Evolutionary conservation across 2,329 filamentous ascomycete genomes (phyloP), one percentile per base, ranked within the genome.

Genomic region (Orbilia blumenaviensis): DNA sequence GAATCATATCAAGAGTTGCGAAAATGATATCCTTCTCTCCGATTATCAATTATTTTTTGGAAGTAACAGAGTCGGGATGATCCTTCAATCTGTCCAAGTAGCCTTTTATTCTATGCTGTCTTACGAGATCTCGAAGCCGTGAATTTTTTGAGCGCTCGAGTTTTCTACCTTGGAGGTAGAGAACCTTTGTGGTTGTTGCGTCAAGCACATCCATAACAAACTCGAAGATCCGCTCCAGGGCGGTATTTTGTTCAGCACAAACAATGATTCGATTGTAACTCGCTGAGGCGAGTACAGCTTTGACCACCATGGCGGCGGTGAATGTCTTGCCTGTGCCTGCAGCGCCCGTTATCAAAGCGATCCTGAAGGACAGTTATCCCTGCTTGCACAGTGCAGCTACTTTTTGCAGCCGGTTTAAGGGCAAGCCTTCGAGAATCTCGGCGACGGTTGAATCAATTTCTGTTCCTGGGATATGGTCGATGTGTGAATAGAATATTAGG

Each of bases 301-400:
- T 61, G 36, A 61, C 16, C 2, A 16, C 9, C 0, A 14, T 2
- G 0, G 56, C 56, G 0, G 16, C 12, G 0, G 56, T 44, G 12
- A 42, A 61, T 3, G 56, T 61, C 6, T 61, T 61, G 2, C 56
- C 56, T 0, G 56, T 61, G 4, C 56, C 56, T 1, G 56, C 56
- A 14, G 56, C 8, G 3, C 56, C 56, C 14, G 56, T 61, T 1
- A 61, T 8, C 10, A 18, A 14, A 0, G 56, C 56, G 2, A 61
- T 61, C 10, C 34, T n/a, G 1, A 36, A n/a, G 1, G 18, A 21
- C 8, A 61, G 14, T n/a, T 18, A 9, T 12, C 1, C 23, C 18
- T 4, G 34, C 6, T 25, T 44, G 36, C 56, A n/a, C 3, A 61
- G 10, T 16, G 21, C 56, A 27, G 56, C 18, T 10, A 6, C 6